phyloP scores from a whole-genome alignment of 1,139 yeast species.

The Pneumocystis sp. region DNA sequence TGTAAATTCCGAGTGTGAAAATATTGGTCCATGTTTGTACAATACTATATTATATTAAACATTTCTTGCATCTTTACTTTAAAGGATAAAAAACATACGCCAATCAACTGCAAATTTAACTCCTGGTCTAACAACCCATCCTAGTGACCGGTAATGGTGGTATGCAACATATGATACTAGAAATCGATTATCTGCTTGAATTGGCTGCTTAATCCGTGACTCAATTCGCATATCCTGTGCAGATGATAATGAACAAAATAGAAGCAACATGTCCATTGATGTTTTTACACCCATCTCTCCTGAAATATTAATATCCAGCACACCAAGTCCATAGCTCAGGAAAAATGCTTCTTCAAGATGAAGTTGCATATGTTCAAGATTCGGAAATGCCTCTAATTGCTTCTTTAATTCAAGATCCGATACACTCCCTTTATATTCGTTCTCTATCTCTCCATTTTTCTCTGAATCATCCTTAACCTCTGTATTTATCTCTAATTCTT shows the following conservation, averaged over 20 bases:
- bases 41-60: constrained; percentile 27
- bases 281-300: constrained; percentile 3
- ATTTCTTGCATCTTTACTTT: background rate
- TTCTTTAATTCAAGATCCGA: constrained; percentile 24
- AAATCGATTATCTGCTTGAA: constrained; percentile 29
- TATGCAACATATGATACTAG: constrained; percentile 53
- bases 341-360: constrained; percentile 67
- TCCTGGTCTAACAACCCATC: constrained; percentile 92
- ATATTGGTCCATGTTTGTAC: constrained; percentile 87
- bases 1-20: constrained; percentile 83
- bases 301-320: constrained; percentile 21
- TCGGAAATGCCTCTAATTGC: constrained; percentile 23
- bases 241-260: constrained; percentile 13
- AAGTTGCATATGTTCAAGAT: constrained; percentile 56
- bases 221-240: constrained; percentile 13
- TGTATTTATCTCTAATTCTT: background rate
- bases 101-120: constrained; percentile 80
- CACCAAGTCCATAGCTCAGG: constrained; percentile 39
- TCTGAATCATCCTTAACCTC: constrained; percentile 6
- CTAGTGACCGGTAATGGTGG: constrained; percentile 73
- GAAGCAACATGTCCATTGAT: constrained; percentile 8
- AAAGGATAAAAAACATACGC: constrained; percentile 4
- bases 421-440: constrained; percentile 2
- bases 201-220: background rate
- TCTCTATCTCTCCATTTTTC: constrained; percentile 11